Evolutionary conservation across 139 green algal species (phyloP), one percentile per base, ranked within the genome.

Genomic region (Chlorella sorokiniana): DNA sequence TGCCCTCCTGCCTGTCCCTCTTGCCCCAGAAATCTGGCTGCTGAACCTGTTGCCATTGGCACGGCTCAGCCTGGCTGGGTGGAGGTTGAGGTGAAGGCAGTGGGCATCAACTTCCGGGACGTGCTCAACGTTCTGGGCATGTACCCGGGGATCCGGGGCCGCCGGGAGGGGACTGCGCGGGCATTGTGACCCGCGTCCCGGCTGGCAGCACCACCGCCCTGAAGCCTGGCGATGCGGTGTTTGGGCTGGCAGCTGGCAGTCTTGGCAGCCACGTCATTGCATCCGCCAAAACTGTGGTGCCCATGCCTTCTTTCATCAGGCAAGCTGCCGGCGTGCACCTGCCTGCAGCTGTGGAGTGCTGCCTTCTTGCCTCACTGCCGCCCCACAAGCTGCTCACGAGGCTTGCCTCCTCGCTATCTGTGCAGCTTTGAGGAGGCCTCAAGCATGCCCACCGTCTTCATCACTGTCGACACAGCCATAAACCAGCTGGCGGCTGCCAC

Each of bases 391-490:
- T 22, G 0, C 18, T 33, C 2, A 35, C 45, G 22, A 5, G 22
- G 3, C 14, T 45, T 45, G 33, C 22, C 11, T 11, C 64, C 14
- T 48, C 4, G 93, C 22, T 85, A 23, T n/a, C n/a, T n/a, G 0
- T 68, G 71, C 71, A 78, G 64, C 63, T 94, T 93, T 83, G 92
- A 95, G 82, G 83, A 93, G 69, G 93, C 93, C 18, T 89, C 94
- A 31, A 94, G 88, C 61, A 87, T 89, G 54, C 94, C 94, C 56
- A 97, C 94, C 1, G 92, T 96, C 42, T 96, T 95, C 74, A 91
- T 94, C 52, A 97, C 94, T 8, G 91, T 91, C 0, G 89, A 96
- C 54, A 76, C 87, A 11, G 89, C 86, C 23, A 22, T 88, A 10
- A 72, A 67, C 18, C 48, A 83, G 62, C 62, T 84, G 59, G 78